Base-by-base conservation (phyloP, 257 asterid genomes). In the Apocynum venetum region DNA sequence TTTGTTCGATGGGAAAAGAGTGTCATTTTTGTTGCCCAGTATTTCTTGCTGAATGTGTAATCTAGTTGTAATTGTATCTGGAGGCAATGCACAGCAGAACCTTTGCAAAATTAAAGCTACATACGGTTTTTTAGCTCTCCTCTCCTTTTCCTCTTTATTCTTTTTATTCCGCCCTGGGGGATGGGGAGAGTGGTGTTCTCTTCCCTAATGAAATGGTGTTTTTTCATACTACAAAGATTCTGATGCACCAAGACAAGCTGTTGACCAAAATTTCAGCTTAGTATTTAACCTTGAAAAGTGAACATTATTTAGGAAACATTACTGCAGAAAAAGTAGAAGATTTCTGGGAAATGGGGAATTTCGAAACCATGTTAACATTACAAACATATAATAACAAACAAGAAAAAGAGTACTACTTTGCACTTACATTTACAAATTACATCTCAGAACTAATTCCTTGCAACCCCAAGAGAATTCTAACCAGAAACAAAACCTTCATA, bases 341-440 rank as follows among this genome's bases (percentile, higher is more conserved):
- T 61, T 10, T 35, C 19, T 61, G 17, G 19, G 31, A 35, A 61
- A 9, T 2, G 31, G 17, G 19, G 31, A 35, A 61, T 31, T 2
- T 61, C 4, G 2, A 60, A 40, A 61, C 9, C 6, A 12, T 10
- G 0, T 35, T 38, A 31, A 31, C 11, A 35, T 61, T 61, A 3
- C 43, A 35, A 31, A 4, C 48, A 14, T 38, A 1, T 65, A 13
- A 12, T 15, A 40, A 15, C 46, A 15, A 15, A 17, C 35, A 40
- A 66, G 72, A 15, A 65, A 65, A 65, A 6, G 17, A 53, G 35
- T 41, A 41, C 36, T 3, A 41, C 35, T 59, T 41, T 19, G 4
- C 14, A 67, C 56, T 25, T 36, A 60, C 51, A 67, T 60, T 71
- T 78, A 78, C 81, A 71, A 41, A 47, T 71, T 78, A 78, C 80